Percentiles rank a stretch among this genome's conserved stretches.
Conservation (phyloP, 2,329 filamentous ascomycete species). For the Microcyclospora tardicrescens region DNA sequence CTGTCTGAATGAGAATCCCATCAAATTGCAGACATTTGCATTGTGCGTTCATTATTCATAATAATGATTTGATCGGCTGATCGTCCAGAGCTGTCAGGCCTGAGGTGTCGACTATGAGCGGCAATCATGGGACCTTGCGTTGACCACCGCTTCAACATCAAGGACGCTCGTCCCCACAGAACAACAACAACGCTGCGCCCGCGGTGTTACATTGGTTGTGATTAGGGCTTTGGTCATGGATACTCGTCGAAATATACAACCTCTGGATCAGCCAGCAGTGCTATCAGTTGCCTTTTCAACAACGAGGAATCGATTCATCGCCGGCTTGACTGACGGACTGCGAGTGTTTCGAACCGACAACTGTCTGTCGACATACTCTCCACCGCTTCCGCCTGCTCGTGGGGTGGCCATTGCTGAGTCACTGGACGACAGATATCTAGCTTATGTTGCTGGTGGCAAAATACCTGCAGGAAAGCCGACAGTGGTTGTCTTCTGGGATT, state of each 20-base stretch:
- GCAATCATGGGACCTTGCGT: no score
- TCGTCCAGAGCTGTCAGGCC: no score
- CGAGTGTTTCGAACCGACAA: slow-evolving; percentile 30
- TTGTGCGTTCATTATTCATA: no score
- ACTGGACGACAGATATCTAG: slow-evolving; percentile 48
- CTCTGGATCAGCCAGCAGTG: slow-evolving; percentile 58
- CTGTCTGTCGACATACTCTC: slow-evolving; percentile 21
- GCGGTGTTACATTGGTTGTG: no score
- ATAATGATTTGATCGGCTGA: no score
- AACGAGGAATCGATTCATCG: slow-evolving; percentile 72
- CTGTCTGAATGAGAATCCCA: no score
- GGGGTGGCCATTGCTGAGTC: slow-evolving; percentile 18
- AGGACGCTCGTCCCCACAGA: no score
- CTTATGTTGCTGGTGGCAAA: slow-evolving; percentile 76
- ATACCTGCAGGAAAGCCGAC: slow-evolving; percentile 18
- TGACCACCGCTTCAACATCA: no score
- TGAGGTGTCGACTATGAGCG: no score
- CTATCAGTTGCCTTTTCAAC: slow-evolving; percentile 78
- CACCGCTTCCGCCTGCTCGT: slow-evolving; percentile 8
- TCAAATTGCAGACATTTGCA: no score
- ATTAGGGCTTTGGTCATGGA: slow-evolving; percentile 50
- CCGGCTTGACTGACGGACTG: slow-evolving; percentile 79
- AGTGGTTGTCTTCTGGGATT: slow-evolving; percentile 61
- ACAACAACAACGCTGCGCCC: no score
- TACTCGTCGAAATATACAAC: slow-evolving; percentile 73